Base-by-base conservation (phyloP, 345 rosid genomes). In the Rhodomyrtus tomentosa region DNA sequence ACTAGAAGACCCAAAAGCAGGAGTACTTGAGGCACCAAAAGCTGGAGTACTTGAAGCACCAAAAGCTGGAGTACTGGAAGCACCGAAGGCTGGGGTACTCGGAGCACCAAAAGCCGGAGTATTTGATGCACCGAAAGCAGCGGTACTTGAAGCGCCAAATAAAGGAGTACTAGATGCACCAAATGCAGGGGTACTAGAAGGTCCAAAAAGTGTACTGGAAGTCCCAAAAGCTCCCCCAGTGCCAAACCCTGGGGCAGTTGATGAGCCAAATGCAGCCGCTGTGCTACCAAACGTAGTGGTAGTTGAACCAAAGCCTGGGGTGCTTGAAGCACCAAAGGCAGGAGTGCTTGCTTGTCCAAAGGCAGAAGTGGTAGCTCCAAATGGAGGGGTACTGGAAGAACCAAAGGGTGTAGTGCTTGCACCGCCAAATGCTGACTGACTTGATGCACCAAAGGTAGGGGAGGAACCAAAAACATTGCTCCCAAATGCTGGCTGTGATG, bases 371-470 rank as follows among this genome's bases (percentile, higher is more conserved):
- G 80, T 86, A 72, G 89, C 83, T 56, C 91, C 89, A 81, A 91
- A 91, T 20, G 90, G 86, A 85, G 79, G 45, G 25, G 45, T 68
- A 68, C 79, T 68, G 24, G 79, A 20, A 68, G 79, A 68, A 36
- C 79, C 79, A 36, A 68, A 68, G 79, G 79, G 45, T 18, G 79
- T 45, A 36, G 45, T 68, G 38, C 79, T 68, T 36, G 79, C 36
- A 32, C 79, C 45, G 40, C 79, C 79, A 68, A 68, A 68, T 68
- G 79, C 45, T 36, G 79, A 68, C 81, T 88, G 92, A 88, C 82
- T 91, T 8, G 95, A 83, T 80, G 91, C 89, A 86, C 95, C 95
- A 91, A 94, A 95, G 58, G 95, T 92, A 45, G 93, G 89, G 2
- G 91, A 86, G 25, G 94, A 85, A 20, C 96, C 98, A 82, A 95